A percentile compares a stretch with the other conserved stretches of the same genome.
phyloP scores from a whole-genome alignment of 1,284 basidiomycete genomes.

The Termitomyces sp. region DNA sequence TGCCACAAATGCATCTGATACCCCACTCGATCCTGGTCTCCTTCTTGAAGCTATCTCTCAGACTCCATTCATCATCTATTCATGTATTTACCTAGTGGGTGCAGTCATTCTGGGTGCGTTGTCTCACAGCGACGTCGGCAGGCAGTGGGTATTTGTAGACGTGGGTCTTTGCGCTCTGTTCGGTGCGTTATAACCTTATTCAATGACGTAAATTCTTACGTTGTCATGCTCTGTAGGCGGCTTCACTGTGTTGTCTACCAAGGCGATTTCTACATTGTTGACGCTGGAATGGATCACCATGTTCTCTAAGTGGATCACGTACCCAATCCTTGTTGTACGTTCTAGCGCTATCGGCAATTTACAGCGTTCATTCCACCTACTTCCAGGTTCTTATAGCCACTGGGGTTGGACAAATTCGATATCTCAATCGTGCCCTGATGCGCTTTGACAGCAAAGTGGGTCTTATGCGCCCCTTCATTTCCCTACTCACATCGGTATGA shows the following conservation, averaged over 20 bases:
- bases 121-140: slow-evolving; percentile 57
- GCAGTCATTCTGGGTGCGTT: slow-evolving; percentile 57
- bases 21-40: slow-evolving; percentile 64
- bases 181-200: slow-evolving; percentile 37
- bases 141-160: slow-evolving; percentile 77
- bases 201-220: slow-evolving; percentile 4
- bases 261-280: slow-evolving; percentile 85
- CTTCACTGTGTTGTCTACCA: slow-evolving; percentile 93
- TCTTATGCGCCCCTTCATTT: not conserved
- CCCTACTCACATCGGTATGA: not conserved
- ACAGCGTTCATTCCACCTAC: not conserved
- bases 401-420: slow-evolving; percentile 86
- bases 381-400: slow-evolving; percentile 69
- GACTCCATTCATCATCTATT: slow-evolving; percentile 71
- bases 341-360: slow-evolving; percentile 15
- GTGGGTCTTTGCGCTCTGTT: slow-evolving; percentile 86
- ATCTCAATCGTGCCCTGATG: slow-evolving; percentile 87
- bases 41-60: slow-evolving; percentile 69
- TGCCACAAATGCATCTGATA: slow-evolving; percentile 67
- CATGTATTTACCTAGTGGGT: slow-evolving; percentile 53
- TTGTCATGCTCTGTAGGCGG: slow-evolving; percentile 50
- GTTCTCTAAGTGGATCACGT: slow-evolving; percentile 75
- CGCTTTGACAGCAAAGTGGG: slow-evolving; percentile 80
- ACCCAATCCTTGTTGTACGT: slow-evolving; percentile 61
- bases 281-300: slow-evolving; percentile 72